These are phyloP conservation scores for Lithospermum erythrorhizon DNA, from an alignment of 257 asterid species.

Conservation along the genomic window DNA sequence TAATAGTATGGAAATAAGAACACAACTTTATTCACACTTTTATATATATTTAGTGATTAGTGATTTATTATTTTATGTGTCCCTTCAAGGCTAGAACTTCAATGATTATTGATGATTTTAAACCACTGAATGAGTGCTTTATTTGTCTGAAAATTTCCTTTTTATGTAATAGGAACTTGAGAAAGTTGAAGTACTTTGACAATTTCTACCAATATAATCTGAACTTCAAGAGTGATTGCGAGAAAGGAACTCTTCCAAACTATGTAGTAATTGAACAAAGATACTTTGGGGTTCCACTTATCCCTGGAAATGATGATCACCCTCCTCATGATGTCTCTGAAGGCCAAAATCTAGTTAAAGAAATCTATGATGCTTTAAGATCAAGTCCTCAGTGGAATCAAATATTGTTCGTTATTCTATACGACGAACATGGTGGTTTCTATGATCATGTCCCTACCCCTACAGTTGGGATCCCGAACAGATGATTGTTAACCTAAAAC, in stretches of 20 bases:
- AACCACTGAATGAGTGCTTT: no score
- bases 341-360: slow-evolving; percentile 52
- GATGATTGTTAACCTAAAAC: slow-evolving; percentile 43
- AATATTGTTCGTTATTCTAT: slow-evolving; percentile 35
- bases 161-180: slow-evolving; percentile 35
- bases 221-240: slow-evolving; percentile 47
- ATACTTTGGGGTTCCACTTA: slow-evolving; percentile 39
- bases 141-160: neutral
- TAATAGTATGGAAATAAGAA: no score
- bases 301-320: slow-evolving; percentile 66
- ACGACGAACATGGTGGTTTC: slow-evolving; percentile 73
- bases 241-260: slow-evolving; percentile 68
- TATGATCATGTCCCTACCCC: slow-evolving; percentile 71
- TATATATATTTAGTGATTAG: no score
- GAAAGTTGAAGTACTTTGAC: slow-evolving; percentile 49
- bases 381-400: slow-evolving; percentile 74
- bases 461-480: slow-evolving; percentile 43
- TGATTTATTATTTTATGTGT: no score
- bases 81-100: no score
- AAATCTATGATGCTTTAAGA: slow-evolving; percentile 50
- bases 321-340: slow-evolving; percentile 63
- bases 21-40: no score
- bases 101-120: no score
- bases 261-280: slow-evolving; percentile 60
- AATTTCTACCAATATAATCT: slow-evolving; percentile 57